These are phyloP conservation scores for Lichtheimia corymbifera DNA, from an alignment of 371 early-diverging fungal species.

Conservation along the genomic window DNA sequence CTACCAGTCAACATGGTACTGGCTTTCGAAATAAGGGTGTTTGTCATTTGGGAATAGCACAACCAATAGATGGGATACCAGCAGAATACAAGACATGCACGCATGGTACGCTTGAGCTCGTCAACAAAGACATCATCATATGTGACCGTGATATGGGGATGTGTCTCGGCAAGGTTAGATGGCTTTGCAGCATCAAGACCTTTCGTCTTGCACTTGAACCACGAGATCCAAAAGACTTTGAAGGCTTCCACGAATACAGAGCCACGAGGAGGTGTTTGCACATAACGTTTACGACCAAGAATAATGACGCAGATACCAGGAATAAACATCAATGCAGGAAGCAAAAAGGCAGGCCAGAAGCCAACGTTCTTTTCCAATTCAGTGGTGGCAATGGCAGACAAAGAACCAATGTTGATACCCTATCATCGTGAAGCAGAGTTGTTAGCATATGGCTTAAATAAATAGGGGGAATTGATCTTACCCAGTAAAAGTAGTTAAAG, in stretches of 20 bases:
- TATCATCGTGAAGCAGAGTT: too few species aligned
- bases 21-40: constrained; percentile 75
- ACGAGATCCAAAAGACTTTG: constrained; percentile 18
- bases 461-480: too few species aligned
- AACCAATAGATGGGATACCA: constrained; percentile 82
- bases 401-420: constrained; percentile 77
- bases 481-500: constrained; percentile 72
- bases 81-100: constrained; percentile 73
- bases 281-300: constrained; percentile 58
- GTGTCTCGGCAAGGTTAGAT: constrained; percentile 23
- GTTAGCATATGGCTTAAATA: too few species aligned
- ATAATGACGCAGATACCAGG: constrained; percentile 59
- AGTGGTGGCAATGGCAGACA: constrained; percentile 63
- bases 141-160: constrained; percentile 39
- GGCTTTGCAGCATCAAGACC: constrained; percentile 43
- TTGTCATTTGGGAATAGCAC: constrained; percentile 73
- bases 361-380: constrained; percentile 56
- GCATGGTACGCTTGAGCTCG: constrained; percentile 63
- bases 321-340: constrained; percentile 70
- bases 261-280: constrained; percentile 62
- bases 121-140: constrained; percentile 80
- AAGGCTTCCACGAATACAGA: constrained; percentile 46
- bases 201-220: constrained; percentile 20
- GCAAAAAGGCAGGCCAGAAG: constrained; percentile 69
- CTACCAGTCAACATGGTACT: constrained; percentile 50